These are phyloP conservation scores for Cutaneotrichosporon sp. DNA, from an alignment of 1,284 basidiomycete species.

Conservation along the genomic window DNA sequence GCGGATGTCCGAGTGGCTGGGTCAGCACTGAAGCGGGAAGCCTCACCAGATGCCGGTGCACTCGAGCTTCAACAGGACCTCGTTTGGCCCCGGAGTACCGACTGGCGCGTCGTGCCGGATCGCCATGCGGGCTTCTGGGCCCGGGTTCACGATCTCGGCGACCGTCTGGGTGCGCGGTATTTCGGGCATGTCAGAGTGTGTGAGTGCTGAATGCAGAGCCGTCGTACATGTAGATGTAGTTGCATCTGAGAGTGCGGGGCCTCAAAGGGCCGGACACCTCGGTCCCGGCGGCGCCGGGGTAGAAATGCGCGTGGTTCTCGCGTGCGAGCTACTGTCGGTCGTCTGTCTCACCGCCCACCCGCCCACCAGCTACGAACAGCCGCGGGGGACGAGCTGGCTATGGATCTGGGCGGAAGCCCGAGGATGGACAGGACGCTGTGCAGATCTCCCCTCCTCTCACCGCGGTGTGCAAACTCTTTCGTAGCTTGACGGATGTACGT, in stretches of 20 bases:
- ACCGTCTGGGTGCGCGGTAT: constrained; percentile 5
- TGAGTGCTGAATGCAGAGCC: background rate
- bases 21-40: background rate
- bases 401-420: no score
- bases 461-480: background rate
- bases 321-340: background rate
- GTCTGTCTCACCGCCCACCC: no score
- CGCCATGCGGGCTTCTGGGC: background rate
- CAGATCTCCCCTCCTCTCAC: no score
- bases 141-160: constrained; percentile 2
- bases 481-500: constrained; percentile 37
- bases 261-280: background rate
- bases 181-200: background rate
- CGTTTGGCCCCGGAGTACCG: background rate
- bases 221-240: background rate
- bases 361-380: background rate
- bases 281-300: background rate
- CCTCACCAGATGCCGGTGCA: constrained; percentile 59
- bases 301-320: background rate
- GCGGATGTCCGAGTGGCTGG: constrained; percentile 63
- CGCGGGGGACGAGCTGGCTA: background rate
- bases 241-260: background rate
- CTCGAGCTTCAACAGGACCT: constrained; percentile 15
- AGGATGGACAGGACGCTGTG: background rate
- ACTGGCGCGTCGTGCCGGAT: constrained; percentile 10